A percentile compares a stretch with the other conserved stretches of the same genome.
Evolutionary conservation across 2,329 filamentous ascomycete genomes (phyloP).

Genomic region (Metarhizium robertsii): DNA sequence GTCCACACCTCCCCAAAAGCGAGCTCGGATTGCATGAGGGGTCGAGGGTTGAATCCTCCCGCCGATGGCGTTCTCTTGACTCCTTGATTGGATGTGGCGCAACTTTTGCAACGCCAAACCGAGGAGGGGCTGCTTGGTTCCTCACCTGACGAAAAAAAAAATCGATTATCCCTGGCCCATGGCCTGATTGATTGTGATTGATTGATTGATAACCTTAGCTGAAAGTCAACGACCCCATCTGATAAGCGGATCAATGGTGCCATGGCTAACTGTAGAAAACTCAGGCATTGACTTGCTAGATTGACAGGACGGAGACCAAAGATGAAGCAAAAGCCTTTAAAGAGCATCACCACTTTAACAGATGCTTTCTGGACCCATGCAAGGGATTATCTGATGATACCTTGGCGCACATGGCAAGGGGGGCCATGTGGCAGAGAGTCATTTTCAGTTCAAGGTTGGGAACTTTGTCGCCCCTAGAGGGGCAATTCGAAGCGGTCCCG

Average conservation of each 20-base stretch:
- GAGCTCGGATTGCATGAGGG: not conserved
- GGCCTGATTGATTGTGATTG: not conserved
- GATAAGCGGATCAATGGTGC: constrained; percentile 3
- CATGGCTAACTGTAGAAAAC: not conserved
- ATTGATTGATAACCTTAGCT: constrained; percentile 6
- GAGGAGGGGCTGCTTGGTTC: not conserved
- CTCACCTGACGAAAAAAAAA: not conserved
- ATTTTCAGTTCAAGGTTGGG: not conserved
- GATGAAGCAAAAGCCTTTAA: not conserved
- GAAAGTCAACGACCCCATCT: constrained; percentile 2
- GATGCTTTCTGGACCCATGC: not conserved
- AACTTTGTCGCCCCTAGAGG: not conserved
- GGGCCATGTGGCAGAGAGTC: not conserved
- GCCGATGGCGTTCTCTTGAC: not conserved
- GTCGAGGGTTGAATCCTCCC: not conserved
- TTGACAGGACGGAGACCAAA: not conserved
- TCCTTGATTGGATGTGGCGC: not conserved
- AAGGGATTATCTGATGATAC: too few relatives aligned
- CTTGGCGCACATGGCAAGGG: too few relatives aligned
- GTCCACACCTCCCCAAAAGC: too few relatives aligned
- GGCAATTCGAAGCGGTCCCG: not conserved
- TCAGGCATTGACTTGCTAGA: not conserved
- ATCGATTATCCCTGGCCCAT: not conserved
- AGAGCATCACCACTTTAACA: not conserved
- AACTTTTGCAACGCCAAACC: not conserved